Percentiles rank a stretch among this genome's conserved stretches.
Evolutionary conservation across 805 yeast genomes (phyloP).

Genomic region (Candida yuanshanica): DNA sequence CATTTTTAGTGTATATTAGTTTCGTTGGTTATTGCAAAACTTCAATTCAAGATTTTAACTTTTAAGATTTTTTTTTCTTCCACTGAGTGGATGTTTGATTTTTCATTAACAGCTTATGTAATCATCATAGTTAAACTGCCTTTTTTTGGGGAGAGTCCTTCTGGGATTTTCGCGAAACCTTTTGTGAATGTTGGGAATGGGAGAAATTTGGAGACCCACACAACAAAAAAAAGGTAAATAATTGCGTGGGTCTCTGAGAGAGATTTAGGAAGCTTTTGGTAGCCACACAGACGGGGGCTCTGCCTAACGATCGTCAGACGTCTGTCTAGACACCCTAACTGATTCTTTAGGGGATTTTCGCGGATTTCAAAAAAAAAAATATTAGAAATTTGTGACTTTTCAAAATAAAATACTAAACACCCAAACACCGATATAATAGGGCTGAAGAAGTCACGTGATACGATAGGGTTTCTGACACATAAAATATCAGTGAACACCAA

Average conservation of each 20-base stretch:
- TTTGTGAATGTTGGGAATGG: too few species aligned
- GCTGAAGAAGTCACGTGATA: neutral
- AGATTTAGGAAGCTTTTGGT: neutral
- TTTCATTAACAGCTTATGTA: neutral
- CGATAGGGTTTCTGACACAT: too few species aligned
- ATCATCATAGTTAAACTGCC: neutral
- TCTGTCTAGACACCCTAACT: neutral
- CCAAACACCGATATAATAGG: neutral
- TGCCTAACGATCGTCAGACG: neutral
- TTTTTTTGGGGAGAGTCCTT: neutral
- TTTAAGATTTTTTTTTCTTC: slow-evolving; percentile 1
- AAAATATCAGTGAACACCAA: too few species aligned
- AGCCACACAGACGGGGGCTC: neutral
- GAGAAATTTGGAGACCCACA: too few species aligned
- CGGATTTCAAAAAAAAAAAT: neutral
- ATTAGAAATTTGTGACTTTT: neutral
- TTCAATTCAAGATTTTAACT: slow-evolving; percentile 1
- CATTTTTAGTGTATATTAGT: slow-evolving; percentile 27
- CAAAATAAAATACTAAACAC: neutral
- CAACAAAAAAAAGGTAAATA: neutral
- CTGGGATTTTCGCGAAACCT: neutral
- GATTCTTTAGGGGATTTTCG: neutral
- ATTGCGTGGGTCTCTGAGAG: neutral
- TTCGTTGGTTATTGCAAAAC: slow-evolving; percentile 1
- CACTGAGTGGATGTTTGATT: neutral